Conservation (phyloP, 225 moss, liverwort and hornwort species). For the Polytrichum formosum region DNA sequence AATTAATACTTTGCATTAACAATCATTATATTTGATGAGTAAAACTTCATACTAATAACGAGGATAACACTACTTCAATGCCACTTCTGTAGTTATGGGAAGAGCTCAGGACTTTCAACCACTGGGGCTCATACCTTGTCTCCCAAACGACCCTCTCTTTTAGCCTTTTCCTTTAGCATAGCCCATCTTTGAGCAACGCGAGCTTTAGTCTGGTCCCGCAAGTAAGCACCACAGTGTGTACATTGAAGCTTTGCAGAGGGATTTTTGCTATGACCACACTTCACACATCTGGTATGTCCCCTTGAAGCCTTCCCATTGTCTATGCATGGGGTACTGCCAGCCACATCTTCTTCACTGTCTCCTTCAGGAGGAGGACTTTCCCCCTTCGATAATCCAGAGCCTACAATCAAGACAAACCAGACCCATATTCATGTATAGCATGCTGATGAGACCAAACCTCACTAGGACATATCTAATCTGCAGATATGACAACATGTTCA, state of each 20-base stretch:
- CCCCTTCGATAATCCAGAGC: conserved; percentile 45
- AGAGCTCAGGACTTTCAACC: background rate
- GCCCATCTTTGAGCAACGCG: conserved; percentile 69
- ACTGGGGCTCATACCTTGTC: conserved; percentile 39
- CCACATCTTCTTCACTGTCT: conserved; percentile 54
- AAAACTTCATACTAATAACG: too few species aligned
- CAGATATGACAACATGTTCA: background rate
- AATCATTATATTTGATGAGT: too few species aligned
- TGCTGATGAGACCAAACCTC: too few species aligned
- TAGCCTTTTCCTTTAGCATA: conserved; percentile 60
- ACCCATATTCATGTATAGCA: too few species aligned
- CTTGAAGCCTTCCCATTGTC: conserved; percentile 60
- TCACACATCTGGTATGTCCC: conserved; percentile 61
- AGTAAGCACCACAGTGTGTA: conserved; percentile 58
- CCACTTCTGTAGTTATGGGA: background rate
- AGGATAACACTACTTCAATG: too few species aligned
- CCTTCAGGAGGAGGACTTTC: conserved; percentile 46
- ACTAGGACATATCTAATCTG: too few species aligned
- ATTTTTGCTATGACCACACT: conserved; percentile 62
- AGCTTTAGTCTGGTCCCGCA: conserved; percentile 66
- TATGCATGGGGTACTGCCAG: conserved; percentile 55
- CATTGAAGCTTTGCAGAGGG: conserved; percentile 65
- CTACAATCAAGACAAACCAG: conserved; percentile 17
- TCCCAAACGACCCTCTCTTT: conserved; percentile 55
- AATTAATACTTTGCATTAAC: too few species aligned